Evolutionary conservation across 495 filamentous ascomycete species (phyloP).

Genomic region (Penicillium salamii): DNA sequence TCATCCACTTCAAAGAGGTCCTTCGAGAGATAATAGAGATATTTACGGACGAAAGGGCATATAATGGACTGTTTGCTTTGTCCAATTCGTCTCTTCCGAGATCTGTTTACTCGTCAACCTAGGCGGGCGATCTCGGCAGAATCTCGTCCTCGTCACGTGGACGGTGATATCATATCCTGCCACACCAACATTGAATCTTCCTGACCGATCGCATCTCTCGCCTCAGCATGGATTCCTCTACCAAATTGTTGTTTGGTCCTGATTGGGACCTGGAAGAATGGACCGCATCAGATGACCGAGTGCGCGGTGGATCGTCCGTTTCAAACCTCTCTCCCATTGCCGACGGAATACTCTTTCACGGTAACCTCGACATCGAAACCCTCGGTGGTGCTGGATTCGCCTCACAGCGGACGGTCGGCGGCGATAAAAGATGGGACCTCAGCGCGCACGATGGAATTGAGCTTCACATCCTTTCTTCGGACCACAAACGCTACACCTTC

Average conservation of each 20-base stretch:
- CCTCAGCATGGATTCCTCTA: neutral
- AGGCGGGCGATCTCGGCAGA: too few relatives aligned
- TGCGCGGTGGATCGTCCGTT: conserved; percentile 67
- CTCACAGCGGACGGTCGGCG: conserved; percentile 63
- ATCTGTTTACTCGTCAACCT: too few relatives aligned
- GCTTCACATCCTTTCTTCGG: conserved; percentile 29
- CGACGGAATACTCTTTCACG: conserved; percentile 52
- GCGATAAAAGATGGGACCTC: conserved; percentile 52
- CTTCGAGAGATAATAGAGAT: too few relatives aligned
- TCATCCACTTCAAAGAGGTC: too few relatives aligned
- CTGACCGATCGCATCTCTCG: too few relatives aligned
- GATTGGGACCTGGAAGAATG: conserved; percentile 54
- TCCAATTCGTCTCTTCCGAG: too few relatives aligned
- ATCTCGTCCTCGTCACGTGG: too few relatives aligned
- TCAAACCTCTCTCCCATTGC: conserved; percentile 45
- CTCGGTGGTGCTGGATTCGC: conserved; percentile 84
- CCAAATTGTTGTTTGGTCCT: conserved; percentile 27
- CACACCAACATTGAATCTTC: too few relatives aligned
- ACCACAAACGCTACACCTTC: conserved; percentile 65
- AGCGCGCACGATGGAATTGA: conserved; percentile 54
- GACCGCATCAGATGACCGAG: conserved; percentile 66
- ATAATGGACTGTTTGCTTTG: too few relatives aligned
- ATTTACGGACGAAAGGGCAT: too few relatives aligned
- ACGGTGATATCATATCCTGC: too few relatives aligned
- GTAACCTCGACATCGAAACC: conserved; percentile 67